A percentile compares a stretch with the other conserved stretches of the same genome.
Conservation (phyloP, 1,284 basidiomycete species). For the Puccinia hordei region DNA sequence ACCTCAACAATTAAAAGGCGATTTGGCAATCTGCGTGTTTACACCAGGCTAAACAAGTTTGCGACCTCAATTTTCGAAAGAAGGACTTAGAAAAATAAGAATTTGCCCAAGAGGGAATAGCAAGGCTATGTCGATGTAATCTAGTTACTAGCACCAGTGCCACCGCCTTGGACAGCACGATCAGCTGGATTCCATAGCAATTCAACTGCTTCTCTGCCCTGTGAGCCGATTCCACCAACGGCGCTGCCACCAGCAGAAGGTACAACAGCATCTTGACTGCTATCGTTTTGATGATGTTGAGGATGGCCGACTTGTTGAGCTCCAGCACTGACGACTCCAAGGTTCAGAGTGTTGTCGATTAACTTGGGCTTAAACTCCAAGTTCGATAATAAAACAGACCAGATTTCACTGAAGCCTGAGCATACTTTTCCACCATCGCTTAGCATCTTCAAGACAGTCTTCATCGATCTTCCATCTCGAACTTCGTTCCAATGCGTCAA, state of each 20-base stretch:
- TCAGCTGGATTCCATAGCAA: background rate
- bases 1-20: background rate
- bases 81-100: background rate
- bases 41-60: background rate
- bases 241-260: background rate
- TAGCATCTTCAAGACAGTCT: constrained; percentile 35
- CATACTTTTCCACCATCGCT: constrained; percentile 34
- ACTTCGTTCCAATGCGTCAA: constrained; percentile 53
- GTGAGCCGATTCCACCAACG: constrained; percentile 3
- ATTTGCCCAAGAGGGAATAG: background rate
- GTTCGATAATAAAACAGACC: constrained; percentile 32
- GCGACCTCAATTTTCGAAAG: background rate
- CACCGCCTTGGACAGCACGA: constrained; percentile 8
- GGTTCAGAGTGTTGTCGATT: background rate
- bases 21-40: background rate
- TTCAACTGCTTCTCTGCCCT: constrained; percentile 12
- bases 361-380: constrained; percentile 31
- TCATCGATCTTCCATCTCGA: constrained; percentile 29
- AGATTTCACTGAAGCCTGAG: constrained; percentile 39
- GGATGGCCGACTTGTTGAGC: background rate
- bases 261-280: constrained; percentile 4
- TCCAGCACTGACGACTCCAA: constrained; percentile 2
- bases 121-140: background rate
- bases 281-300: constrained; percentile 18
- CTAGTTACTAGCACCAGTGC: constrained; percentile 8